Percentiles rank a stretch among this genome's conserved stretches.
phyloP scores from a whole-genome alignment of 768 basidiomycete genomes.

The Holtermannia corniformis region DNA sequence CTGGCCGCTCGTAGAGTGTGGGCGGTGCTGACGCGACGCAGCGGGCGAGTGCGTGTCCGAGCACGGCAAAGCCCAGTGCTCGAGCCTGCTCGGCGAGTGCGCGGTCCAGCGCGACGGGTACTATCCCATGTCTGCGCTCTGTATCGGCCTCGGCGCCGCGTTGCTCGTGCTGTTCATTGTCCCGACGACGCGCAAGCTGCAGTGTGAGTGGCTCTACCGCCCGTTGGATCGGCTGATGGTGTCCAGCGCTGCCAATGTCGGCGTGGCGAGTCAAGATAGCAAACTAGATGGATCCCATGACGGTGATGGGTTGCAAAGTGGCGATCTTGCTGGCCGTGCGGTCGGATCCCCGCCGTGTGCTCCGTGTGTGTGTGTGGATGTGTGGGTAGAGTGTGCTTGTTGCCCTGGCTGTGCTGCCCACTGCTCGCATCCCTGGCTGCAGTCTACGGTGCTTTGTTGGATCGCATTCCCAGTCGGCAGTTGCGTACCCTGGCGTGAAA shows the following conservation, averaged over 20 bases:
- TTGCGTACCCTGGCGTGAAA: no score
- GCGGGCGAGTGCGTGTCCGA: constrained; percentile 88
- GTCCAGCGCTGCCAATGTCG: constrained; percentile 26
- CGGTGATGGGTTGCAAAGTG: no score
- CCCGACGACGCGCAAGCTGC: constrained; percentile 73
- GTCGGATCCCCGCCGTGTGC: no score
- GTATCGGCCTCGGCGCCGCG: constrained; percentile 63
- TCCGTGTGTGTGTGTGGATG: no score
- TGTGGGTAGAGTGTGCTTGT: no score
- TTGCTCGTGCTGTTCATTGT: constrained; percentile 67
- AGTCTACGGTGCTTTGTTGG: no score
- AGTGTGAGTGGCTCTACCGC: constrained; percentile 53
- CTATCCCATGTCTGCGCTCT: constrained; percentile 71
- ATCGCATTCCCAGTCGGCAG: no score
- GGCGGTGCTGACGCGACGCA: no score
- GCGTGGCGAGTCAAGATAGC: constrained; percentile 36
- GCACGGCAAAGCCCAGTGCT: constrained; percentile 70
- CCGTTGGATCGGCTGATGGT: constrained; percentile 1
- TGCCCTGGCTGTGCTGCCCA: no score
- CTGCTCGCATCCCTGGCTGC: no score
- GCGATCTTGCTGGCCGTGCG: no score
- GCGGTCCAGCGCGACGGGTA: constrained; percentile 83
- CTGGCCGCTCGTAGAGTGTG: no score
- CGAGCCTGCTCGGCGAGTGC: constrained; percentile 66
- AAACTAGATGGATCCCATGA: constrained; percentile 12